Conservation (phyloP, 2,329 filamentous ascomycete genomes). For the Xylariomycetidae sp. region DNA sequence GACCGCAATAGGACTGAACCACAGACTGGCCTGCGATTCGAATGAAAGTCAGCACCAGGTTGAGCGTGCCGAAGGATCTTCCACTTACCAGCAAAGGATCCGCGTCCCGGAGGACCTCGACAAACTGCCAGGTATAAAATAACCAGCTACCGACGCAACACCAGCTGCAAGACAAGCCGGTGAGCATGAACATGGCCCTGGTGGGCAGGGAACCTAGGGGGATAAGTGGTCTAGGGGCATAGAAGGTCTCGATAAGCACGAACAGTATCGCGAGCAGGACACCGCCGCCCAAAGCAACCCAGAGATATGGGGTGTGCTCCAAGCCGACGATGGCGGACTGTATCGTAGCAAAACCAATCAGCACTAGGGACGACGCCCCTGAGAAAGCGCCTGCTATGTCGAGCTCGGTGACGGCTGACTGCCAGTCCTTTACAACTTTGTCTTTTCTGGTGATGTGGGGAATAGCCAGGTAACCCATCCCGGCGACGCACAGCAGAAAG, state of each 20-base stretch:
- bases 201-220: constrained; percentile 40
- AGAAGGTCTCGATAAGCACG: constrained; percentile 47
- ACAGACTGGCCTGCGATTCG: constrained; percentile 22
- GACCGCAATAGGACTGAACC: constrained; percentile 18
- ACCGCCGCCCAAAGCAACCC: constrained; percentile 53
- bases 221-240: constrained; percentile 41
- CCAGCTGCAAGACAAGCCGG: constrained; percentile 37
- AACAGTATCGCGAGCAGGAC: constrained; percentile 50
- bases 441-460: constrained; percentile 23
- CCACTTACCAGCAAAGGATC: constrained; percentile 26
- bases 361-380: constrained; percentile 51
- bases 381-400: constrained; percentile 35
- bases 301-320: constrained; percentile 51
- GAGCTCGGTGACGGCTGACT: constrained; percentile 23
- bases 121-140: constrained; percentile 37
- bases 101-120: constrained; percentile 25
- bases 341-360: constrained; percentile 66
- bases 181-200: constrained; percentile 41
- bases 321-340: constrained; percentile 58
- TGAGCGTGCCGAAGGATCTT: background rate
- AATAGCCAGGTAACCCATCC: constrained; percentile 29
- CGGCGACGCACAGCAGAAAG: constrained; percentile 28
- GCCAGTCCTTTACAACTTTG: constrained; percentile 8
- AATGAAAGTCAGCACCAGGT: constrained; percentile 14
- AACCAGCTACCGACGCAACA: constrained; percentile 36